Conservation (phyloP, 345 rosid species). For the Balakata baccata region DNA sequence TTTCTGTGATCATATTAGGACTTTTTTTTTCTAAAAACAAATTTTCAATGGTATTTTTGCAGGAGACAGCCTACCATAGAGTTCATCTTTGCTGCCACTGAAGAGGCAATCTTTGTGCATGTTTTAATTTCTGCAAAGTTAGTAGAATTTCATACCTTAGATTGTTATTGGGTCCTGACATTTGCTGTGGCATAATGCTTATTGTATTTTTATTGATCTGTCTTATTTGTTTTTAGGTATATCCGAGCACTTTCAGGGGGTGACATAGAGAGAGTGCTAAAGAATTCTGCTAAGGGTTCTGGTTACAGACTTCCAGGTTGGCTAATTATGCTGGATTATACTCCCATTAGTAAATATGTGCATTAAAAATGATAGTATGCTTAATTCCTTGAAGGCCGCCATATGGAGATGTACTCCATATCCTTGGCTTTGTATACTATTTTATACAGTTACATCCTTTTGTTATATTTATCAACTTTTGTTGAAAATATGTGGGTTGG, state of each 20-base stretch:
- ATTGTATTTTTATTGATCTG: conserved; percentile 18
- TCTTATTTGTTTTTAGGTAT: conserved; percentile 52
- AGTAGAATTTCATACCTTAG: conserved; percentile 34
- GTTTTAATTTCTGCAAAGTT: conserved; percentile 85
- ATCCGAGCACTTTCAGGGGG: conserved; percentile 69
- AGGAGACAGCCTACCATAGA: conserved; percentile 87
- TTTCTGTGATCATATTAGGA: neutral
- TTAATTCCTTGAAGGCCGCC: neutral
- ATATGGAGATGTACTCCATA: neutral
- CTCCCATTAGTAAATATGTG: neutral
- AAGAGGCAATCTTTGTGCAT: conserved; percentile 90
- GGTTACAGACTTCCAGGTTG: conserved; percentile 78
- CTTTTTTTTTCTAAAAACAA: neutral
- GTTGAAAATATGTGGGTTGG: neutral
- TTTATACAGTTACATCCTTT: neutral
- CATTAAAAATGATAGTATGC: neutral
- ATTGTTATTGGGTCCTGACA: conserved; percentile 10
- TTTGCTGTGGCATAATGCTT: neutral
- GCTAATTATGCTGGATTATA: conserved; percentile 16
- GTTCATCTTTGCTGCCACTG: conserved; percentile 91
- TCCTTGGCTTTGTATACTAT: neutral
- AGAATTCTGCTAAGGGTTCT: conserved; percentile 56
- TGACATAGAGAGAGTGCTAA: conserved; percentile 65
- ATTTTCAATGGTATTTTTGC: conserved; percentile 28
- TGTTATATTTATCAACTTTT: neutral